Base-by-base conservation (phyloP, 352 stramenopile species). In the Globisporangium carolinianum region DNA sequence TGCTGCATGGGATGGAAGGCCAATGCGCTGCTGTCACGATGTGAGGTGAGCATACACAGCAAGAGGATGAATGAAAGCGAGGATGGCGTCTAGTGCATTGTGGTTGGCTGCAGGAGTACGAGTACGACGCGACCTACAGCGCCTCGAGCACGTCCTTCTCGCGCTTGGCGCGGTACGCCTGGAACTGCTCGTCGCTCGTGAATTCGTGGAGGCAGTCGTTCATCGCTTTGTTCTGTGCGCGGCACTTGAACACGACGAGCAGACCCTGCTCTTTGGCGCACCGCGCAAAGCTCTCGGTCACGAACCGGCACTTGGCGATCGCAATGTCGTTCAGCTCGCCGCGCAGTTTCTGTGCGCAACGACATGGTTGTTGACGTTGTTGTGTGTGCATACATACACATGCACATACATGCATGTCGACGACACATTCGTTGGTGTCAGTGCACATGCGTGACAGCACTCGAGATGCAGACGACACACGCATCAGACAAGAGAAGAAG, bases 251-350 rank as follows among this genome's bases (percentile, higher is more conserved):
- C 18, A 86, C 71, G 8, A 94, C 78, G 60, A 90, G 73, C 53
- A 94, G 53, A 14, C 74, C 70, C 56, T 87, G 75, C 45, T 83
- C 72, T 54, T 80, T 78, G 36, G 81, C 77, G 66, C 83, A 94
- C 38, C 75, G 63, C 5, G 75, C 81, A 50, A 94, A 91, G 57
- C 82, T 66, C 53, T 73, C 66, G 2, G 79, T 74, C 14, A 78
- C 57, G 48, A 60, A 65, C 57, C 61, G 75, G 71, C 83, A 94
- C 57, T 91, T 94, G 65, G 73, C 60, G 62, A 91, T 83, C 47
- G 83, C 83, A 51, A 91, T 91, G 65, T 90, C 79, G 58, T 79
- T 90, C 51, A 91, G 69, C 58, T 94, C 77, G 65, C 90, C 79
- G 55, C 77, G 82, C 54, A 94, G 60, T 81, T 88, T 89, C 82